These are phyloP conservation scores for Pulveroboletus sp. DNA, from an alignment of 768 basidiomycete species.

Conservation along the genomic window DNA sequence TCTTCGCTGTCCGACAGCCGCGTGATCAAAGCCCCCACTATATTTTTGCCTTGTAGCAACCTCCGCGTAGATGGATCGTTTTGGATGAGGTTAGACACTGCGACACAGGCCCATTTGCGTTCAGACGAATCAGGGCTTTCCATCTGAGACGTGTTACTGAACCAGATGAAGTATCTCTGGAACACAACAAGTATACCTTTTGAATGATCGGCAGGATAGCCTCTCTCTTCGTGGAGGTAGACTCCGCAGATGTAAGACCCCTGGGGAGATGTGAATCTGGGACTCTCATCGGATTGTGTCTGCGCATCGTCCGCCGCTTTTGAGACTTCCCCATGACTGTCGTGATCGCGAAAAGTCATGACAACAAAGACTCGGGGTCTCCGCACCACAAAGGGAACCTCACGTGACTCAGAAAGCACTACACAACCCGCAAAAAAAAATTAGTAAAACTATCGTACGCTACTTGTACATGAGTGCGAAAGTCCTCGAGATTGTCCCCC, in stretches of 20 bases:
- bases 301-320: conserved; percentile 76
- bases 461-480: conserved; percentile 20
- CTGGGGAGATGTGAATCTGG: conserved; percentile 88
- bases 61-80: conserved; percentile 91
- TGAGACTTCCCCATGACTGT: conserved; percentile 84
- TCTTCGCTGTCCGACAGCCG: conserved; percentile 87
- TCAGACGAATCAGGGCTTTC: conserved; percentile 71
- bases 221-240: conserved; percentile 69
- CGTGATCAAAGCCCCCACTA: conserved; percentile 81
- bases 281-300: conserved; percentile 92
- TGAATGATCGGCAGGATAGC: conserved; percentile 84
- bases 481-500: conserved; percentile 6
- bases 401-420: conserved; percentile 12
- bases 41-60: conserved; percentile 84
- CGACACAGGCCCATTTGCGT: conserved; percentile 94
- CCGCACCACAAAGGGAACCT: background rate
- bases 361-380: background rate
- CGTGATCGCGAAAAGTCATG: background rate
- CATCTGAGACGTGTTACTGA: conserved; percentile 44
- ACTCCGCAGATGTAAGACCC: conserved; percentile 71
- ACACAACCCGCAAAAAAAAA: conserved; percentile 5
- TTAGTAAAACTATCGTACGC: conserved; percentile 23
- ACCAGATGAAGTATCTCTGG: background rate
- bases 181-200: conserved; percentile 51
- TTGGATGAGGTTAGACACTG: conserved; percentile 91